Evolutionary conservation across 2,329 filamentous ascomycete genomes (phyloP).

Genomic region (Tricladium varicosporioides): DNA sequence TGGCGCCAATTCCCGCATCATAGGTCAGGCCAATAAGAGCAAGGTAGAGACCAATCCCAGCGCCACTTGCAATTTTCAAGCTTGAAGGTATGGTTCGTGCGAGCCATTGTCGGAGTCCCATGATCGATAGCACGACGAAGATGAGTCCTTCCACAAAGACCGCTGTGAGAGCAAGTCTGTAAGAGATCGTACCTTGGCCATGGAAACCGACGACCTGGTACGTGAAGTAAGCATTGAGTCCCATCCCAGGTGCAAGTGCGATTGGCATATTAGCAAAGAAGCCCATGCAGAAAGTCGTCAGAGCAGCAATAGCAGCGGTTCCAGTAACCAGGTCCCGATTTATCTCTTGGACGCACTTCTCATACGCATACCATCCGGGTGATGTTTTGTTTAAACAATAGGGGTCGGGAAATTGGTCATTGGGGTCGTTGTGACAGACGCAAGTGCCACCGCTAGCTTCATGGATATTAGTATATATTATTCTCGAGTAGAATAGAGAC

Average conservation of each 20-base stretch:
- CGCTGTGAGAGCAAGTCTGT: slow-evolving; percentile 74
- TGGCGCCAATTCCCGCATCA: slow-evolving; percentile 75
- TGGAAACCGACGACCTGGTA: slow-evolving; percentile 75
- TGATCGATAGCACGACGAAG: slow-evolving; percentile 75
- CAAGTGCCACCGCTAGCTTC: slow-evolving; percentile 28
- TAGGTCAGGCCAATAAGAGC: slow-evolving; percentile 74
- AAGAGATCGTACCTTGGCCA: slow-evolving; percentile 71
- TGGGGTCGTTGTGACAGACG: slow-evolving; percentile 15
- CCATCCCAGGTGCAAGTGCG: slow-evolving; percentile 72
- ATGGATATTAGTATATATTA: slow-evolving; percentile 2
- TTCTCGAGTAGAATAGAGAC: neutral
- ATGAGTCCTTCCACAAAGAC: slow-evolving; percentile 88
- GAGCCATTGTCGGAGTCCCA: slow-evolving; percentile 85
- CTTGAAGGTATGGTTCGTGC: slow-evolving; percentile 78
- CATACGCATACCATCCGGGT: slow-evolving; percentile 59
- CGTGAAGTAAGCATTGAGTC: slow-evolving; percentile 84
- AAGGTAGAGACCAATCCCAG: slow-evolving; percentile 78
- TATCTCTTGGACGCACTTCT: slow-evolving; percentile 55
- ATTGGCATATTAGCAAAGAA: slow-evolving; percentile 75
- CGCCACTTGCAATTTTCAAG: slow-evolving; percentile 83
- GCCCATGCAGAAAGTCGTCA: slow-evolving; percentile 82
- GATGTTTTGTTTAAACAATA: slow-evolving; percentile 20
- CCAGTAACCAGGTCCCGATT: slow-evolving; percentile 74
- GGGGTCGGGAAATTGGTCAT: slow-evolving; percentile 15
- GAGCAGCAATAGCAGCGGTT: slow-evolving; percentile 76